Evolutionary conservation across 345 rosid genomes (phyloP), one percentile per base, ranked within the genome.

Genomic region (Eucalyptus polyanthemos): DNA sequence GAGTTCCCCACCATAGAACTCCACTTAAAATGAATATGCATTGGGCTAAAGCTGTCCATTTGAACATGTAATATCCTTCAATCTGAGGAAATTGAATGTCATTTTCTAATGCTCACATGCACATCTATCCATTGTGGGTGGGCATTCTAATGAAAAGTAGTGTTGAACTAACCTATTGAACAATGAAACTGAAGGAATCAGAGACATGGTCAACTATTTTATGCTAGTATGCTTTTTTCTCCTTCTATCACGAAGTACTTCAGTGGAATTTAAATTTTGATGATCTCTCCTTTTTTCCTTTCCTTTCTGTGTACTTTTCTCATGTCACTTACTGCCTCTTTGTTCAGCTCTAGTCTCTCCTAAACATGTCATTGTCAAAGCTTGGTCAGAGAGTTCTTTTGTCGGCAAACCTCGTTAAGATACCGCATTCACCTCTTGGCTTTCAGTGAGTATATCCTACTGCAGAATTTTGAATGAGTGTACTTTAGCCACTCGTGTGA

Each of bases 301-400:
- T 76, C 47, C 83, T 76, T 37, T 19, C 83, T 76, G 83, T 2
- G 27, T 76, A 42, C 83, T 76, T 37, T 76, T 76, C 5, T 76
- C 83, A 37, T 19, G 83, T 76, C 83, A 11, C 5, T 76, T 72
- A 72, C 83, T 76, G 25, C 83, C 47, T 37, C 11, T 76, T 76
- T 76, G 14, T 76, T 76, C 27, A 40, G 47, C 42, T 76, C 83
- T 37, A 37, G 83, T 76, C 47, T 76, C 47, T 76, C 47, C 83
- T 76, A 34, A 22, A 83, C 67, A 93, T 91, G 93, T 90, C 93
- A 17, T 88, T 89, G 89, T 90, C 92, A 67, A 93, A 89, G 90
- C 88, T 91, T 86, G 86, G 88, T 21, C 49, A 88, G 24, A 88
- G 90, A 88, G 67, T 51, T 60, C 51, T 47, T 88, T 29, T 88